Evolutionary conservation across 139 green algal genomes (phyloP).

Genomic region (Chlorella ohadii): DNA sequence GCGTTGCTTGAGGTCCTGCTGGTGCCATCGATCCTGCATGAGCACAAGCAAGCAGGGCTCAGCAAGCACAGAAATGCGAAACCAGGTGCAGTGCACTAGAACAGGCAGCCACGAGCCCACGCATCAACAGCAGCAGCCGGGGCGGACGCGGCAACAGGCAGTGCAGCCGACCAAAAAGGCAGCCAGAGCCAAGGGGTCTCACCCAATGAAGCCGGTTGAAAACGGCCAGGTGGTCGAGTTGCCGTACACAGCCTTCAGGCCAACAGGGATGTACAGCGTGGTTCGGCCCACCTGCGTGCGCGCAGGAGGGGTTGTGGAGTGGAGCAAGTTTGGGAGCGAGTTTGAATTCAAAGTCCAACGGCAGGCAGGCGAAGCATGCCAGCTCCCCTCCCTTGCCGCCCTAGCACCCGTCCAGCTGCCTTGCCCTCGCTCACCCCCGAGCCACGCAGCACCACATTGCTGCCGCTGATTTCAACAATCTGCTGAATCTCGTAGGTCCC

Average conservation of each 20-base stretch:
- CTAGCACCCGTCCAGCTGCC: too few species aligned
- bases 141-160: not conserved
- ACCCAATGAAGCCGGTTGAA: not conserved
- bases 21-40: too few species aligned
- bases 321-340: not conserved
- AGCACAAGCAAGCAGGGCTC: too few species aligned
- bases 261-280: not conserved
- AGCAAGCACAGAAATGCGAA: not conserved
- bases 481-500: not conserved
- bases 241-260: not conserved
- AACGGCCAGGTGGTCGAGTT: not conserved
- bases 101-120: not conserved
- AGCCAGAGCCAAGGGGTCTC: not conserved
- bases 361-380: not conserved
- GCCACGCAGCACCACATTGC: slow-evolving; percentile 1
- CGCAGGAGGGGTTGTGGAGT: not conserved
- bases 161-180: not conserved
- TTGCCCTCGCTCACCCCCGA: not conserved
- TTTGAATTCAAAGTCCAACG: too few species aligned
- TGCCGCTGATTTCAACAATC: not conserved
- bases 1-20: too few species aligned
- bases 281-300: not conserved
- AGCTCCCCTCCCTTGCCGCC: too few species aligned
- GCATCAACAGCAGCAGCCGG: not conserved
- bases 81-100: not conserved